Percentiles rank a stretch among this genome's conserved stretches.
These are phyloP conservation scores for Exophiala sp. DNA, from an alignment of 2,329 filamentous ascomycete species.

Conservation along the genomic window DNA sequence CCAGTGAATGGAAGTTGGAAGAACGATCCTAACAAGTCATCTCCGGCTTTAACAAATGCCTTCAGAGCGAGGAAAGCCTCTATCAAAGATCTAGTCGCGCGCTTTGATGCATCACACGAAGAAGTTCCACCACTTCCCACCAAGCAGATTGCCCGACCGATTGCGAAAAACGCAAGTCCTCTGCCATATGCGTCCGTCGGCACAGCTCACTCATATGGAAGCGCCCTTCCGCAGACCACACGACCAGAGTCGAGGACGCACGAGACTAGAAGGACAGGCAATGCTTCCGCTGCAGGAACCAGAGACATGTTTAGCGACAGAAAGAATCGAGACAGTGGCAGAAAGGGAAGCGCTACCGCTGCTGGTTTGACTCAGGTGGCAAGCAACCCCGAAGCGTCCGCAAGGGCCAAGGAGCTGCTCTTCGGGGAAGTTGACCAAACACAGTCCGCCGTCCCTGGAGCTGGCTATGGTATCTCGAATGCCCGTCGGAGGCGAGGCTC, in stretches of 20 bases:
- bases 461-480: slow-evolving; percentile 56
- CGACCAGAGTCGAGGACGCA: slow-evolving; percentile 4
- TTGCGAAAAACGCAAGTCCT: slow-evolving; percentile 37
- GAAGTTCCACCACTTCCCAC: slow-evolving; percentile 40
- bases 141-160: slow-evolving; percentile 31
- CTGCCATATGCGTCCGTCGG: slow-evolving; percentile 17
- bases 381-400: slow-evolving; percentile 18
- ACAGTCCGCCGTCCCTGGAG: slow-evolving; percentile 32
- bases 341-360: slow-evolving; percentile 1
- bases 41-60: slow-evolving; percentile 6
- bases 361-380: slow-evolving; percentile 4
- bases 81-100: slow-evolving; percentile 73
- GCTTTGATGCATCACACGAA: slow-evolving; percentile 59
- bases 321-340: too few relatives aligned
- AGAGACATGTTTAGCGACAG: neutral
- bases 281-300: slow-evolving; percentile 4
- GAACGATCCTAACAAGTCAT: slow-evolving; percentile 9
- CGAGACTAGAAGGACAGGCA: slow-evolving; percentile 9
- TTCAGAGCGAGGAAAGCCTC: slow-evolving; percentile 51
- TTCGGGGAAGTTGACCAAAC: slow-evolving; percentile 70
- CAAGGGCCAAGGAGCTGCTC: slow-evolving; percentile 49
- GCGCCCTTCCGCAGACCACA: slow-evolving; percentile 4
- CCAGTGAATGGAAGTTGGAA: slow-evolving; percentile 11
- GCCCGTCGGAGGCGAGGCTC: slow-evolving; percentile 57
- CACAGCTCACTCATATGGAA: slow-evolving; percentile 7